Conservation (phyloP, 2,329 filamentous ascomycete genomes). For the Pyrenophora graminea region DNA sequence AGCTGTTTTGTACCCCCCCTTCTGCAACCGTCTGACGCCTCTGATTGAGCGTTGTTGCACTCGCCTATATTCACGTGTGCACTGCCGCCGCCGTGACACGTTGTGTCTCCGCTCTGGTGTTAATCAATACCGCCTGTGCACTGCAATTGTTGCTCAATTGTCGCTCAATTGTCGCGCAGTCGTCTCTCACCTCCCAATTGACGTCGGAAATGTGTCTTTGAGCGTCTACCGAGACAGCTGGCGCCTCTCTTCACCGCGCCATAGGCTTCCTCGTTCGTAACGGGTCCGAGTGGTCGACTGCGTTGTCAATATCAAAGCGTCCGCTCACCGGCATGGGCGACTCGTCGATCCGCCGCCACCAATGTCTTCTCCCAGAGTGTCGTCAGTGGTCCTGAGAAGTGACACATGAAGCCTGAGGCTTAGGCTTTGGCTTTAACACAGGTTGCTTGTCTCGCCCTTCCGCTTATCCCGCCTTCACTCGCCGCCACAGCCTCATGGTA, state of each 20-base stretch:
- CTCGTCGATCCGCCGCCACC: no score
- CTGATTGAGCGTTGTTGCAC: slow-evolving; percentile 32
- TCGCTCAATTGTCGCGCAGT: no score
- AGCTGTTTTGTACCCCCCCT: slow-evolving; percentile 30
- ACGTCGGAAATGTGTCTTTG: neutral
- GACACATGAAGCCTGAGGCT: neutral
- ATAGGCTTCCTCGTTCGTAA: neutral
- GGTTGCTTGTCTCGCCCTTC: neutral
- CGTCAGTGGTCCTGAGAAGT: neutral
- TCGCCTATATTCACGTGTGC: slow-evolving; percentile 39
- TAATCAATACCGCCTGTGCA: slow-evolving; percentile 16
- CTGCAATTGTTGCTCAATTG: slow-evolving; percentile 6
- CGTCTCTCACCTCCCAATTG: no score
- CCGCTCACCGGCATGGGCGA: neutral
- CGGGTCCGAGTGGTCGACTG: neutral
- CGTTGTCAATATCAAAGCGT: neutral
- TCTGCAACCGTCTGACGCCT: slow-evolving; percentile 38
- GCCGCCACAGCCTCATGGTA: neutral
- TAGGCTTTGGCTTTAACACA: neutral
- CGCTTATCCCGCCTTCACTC: slow-evolving; percentile 2
- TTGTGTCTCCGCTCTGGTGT: slow-evolving; percentile 21
- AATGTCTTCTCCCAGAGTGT: no score
- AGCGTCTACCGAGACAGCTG: slow-evolving; percentile 3
- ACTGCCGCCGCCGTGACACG: slow-evolving; percentile 30
- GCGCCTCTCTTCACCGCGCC: neutral